phyloP scores from a whole-genome alignment of 306 rosid genomes.

The Dalbergia oliveri region DNA sequence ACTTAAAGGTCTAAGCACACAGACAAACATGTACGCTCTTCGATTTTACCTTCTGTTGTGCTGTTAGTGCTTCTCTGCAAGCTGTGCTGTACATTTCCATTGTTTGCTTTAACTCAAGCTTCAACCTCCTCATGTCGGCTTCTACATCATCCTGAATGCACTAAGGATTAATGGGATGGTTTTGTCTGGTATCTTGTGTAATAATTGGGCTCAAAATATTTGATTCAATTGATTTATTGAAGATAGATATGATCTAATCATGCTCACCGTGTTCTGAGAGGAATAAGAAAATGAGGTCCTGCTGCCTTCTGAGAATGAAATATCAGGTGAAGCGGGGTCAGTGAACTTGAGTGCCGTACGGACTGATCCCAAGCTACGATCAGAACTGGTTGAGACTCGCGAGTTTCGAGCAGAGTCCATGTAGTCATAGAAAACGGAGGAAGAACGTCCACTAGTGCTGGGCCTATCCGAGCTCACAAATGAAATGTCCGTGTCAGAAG shows the following conservation, averaged over 20 bases:
- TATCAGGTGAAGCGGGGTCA: slow-evolving; percentile 57
- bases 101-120: slow-evolving; percentile 92
- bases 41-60: slow-evolving; percentile 63
- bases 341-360: slow-evolving; percentile 49
- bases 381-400: slow-evolving; percentile 77
- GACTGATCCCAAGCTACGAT: slow-evolving; percentile 65
- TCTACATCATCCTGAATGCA: slow-evolving; percentile 79
- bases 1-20: neutral
- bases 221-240: neutral
- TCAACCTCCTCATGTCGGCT: slow-evolving; percentile 85
- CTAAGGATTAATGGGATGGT: neutral
- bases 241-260: neutral
- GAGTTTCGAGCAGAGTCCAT: slow-evolving; percentile 59
- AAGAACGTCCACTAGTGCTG: slow-evolving; percentile 63
- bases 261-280: slow-evolving; percentile 69
- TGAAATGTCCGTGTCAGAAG: slow-evolving; percentile 82
- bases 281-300: slow-evolving; percentile 70
- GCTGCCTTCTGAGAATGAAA: slow-evolving; percentile 61
- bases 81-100: slow-evolving; percentile 71
- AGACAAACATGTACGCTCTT: neutral
- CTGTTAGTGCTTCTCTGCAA: slow-evolving; percentile 48
- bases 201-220: neutral
- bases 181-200: neutral
- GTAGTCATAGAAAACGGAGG: slow-evolving; percentile 66
- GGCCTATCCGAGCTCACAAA: slow-evolving; percentile 86